A percentile compares a stretch with the other conserved stretches of the same genome.
Conservation (phyloP, 805 yeast species). For the Candida corydali region DNA sequence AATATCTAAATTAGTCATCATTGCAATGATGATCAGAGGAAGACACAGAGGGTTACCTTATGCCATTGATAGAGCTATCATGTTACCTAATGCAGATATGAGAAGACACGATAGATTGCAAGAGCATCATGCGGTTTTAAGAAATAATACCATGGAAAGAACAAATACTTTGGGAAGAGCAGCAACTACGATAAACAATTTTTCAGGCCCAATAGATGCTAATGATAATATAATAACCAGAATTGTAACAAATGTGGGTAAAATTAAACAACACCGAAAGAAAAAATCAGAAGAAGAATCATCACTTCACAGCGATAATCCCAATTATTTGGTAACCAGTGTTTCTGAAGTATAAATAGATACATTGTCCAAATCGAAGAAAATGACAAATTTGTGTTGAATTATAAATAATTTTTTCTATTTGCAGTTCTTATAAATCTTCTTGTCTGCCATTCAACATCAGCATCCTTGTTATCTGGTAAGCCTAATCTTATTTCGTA, state of each 20-base stretch:
- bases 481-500: constrained; percentile 88
- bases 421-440: constrained; percentile 93
- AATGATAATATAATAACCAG: constrained; percentile 10
- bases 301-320: constrained; percentile 1
- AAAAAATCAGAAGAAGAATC: not conserved
- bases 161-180: constrained; percentile 11
- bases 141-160: constrained; percentile 26
- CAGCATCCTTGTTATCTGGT: constrained; percentile 92
- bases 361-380: not conserved
- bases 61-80: constrained; percentile 87
- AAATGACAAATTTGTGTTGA: not conserved
- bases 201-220: constrained; percentile 11
- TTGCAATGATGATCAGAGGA: constrained; percentile 91
- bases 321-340: constrained; percentile 6
- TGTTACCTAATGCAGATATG: constrained; percentile 71
- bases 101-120: constrained; percentile 58
- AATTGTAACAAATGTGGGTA: constrained; percentile 9
- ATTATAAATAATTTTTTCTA: constrained; percentile 78
- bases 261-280: constrained; percentile 2
- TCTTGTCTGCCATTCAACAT: constrained; percentile 93
- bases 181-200: constrained; percentile 3
- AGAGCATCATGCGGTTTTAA: constrained; percentile 43
- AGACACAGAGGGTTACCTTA: constrained; percentile 96
- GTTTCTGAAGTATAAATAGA: constrained; percentile 6
- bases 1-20: constrained; percentile 76